phyloP scores from a whole-genome alignment of 768 basidiomycete species.

The Punctularia strigosozonata region DNA sequence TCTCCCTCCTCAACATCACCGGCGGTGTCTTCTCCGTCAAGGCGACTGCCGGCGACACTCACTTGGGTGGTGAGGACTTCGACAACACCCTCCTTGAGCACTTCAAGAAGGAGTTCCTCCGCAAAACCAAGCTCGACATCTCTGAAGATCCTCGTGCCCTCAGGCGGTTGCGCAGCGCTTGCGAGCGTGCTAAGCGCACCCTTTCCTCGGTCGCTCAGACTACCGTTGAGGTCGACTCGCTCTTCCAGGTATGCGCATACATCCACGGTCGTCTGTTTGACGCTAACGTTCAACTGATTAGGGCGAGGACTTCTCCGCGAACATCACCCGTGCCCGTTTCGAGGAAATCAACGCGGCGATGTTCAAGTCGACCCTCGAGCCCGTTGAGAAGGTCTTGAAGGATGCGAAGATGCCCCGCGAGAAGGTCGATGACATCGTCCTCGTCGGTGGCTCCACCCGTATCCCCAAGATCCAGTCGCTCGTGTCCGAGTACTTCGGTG shows the following conservation, averaged over 20 bases:
- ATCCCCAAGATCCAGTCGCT: slow-evolving; percentile 98
- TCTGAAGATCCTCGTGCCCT: slow-evolving; percentile 95
- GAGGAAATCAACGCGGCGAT: slow-evolving; percentile 94
- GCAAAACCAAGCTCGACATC: slow-evolving; percentile 94
- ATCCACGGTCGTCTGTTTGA: slow-evolving; percentile 1
- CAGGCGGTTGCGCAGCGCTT: slow-evolving; percentile 90
- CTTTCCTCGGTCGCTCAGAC: slow-evolving; percentile 98
- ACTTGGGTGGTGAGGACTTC: slow-evolving; percentile 99
- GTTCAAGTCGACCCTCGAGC: slow-evolving; percentile 97
- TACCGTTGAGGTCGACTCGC: slow-evolving; percentile 97
- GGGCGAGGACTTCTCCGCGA: slow-evolving; percentile 97
- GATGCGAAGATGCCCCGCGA: slow-evolving; percentile 97
- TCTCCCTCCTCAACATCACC: slow-evolving; percentile 93
- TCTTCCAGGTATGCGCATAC: slow-evolving; percentile 62
- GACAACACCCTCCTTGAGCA: slow-evolving; percentile 96
- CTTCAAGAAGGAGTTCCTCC: slow-evolving; percentile 99
- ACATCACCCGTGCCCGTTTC: slow-evolving; percentile 98
- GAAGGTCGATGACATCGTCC: slow-evolving; percentile 98
- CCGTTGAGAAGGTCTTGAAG: slow-evolving; percentile 98
- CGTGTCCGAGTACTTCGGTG: slow-evolving; percentile 97
- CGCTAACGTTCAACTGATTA: no score
- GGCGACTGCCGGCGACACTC: slow-evolving; percentile 98
- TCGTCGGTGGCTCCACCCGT: slow-evolving; percentile 99
- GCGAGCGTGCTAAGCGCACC: slow-evolving; percentile 99
- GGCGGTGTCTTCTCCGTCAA: slow-evolving; percentile 99